Conservation (phyloP, 2,329 filamentous ascomycete species). For the Trichoderma sp. region DNA sequence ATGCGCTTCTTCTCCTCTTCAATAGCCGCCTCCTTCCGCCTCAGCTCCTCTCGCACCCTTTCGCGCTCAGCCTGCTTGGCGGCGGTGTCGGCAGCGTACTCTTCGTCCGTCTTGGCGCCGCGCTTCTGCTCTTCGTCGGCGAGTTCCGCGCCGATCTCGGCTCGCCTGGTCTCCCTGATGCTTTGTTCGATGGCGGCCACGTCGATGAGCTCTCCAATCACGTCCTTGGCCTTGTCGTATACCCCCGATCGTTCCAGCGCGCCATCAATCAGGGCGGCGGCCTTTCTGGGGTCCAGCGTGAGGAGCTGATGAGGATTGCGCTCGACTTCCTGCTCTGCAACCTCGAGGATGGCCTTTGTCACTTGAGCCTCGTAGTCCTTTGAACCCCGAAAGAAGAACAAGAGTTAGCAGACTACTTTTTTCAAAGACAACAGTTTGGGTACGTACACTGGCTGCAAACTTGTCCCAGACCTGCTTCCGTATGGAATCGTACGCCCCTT, state of each 20-base stretch:
- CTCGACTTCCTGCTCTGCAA: constrained; percentile 74
- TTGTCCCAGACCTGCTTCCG: constrained; percentile 77
- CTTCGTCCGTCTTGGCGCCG: constrained; percentile 72
- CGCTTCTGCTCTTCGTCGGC: constrained; percentile 65
- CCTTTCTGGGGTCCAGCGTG: constrained; percentile 72
- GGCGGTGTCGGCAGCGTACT: constrained; percentile 69
- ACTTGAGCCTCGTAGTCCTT: constrained; percentile 72
- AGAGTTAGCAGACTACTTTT: neutral
- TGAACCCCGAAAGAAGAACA: neutral
- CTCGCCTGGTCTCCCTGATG: constrained; percentile 67
- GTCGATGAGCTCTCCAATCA: constrained; percentile 69
- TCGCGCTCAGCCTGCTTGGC: constrained; percentile 63
- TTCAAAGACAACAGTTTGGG: neutral
- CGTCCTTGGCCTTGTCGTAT: constrained; percentile 70
- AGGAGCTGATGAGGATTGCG: constrained; percentile 71
- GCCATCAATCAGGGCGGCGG: constrained; percentile 74
- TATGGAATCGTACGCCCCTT: constrained; percentile 77
- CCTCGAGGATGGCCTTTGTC: constrained; percentile 65
- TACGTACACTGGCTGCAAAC: constrained; percentile 67
- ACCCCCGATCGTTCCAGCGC: constrained; percentile 75
- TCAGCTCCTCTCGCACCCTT: constrained; percentile 61
- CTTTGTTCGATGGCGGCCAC: constrained; percentile 67
- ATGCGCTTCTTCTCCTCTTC: constrained; percentile 64
- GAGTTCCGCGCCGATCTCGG: constrained; percentile 69
- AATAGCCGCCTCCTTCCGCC: constrained; percentile 60